Evolutionary conservation across 177 flowering plant species (phyloP).

Genomic region (Vitis hybrid): DNA sequence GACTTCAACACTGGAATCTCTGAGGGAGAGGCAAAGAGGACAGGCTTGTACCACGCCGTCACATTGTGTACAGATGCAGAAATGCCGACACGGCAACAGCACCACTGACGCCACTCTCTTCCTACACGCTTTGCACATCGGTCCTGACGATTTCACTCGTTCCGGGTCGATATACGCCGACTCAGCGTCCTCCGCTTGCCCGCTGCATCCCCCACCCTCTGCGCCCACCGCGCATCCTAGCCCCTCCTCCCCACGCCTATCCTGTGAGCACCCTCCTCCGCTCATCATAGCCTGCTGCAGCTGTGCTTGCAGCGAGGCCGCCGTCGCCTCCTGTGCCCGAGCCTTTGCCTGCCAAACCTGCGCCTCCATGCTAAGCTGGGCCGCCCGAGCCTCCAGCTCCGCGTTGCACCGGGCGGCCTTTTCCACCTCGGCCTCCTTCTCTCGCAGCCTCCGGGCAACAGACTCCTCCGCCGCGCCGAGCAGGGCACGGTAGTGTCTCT

Average conservation of each 20-base stretch:
- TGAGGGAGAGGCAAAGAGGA: constrained; percentile 52
- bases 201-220: constrained; percentile 18
- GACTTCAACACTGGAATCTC: constrained; percentile 64
- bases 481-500: constrained; percentile 67
- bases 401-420: constrained; percentile 57
- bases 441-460: constrained; percentile 44
- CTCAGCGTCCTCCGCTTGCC: constrained; percentile 70
- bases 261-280: constrained; percentile 28
- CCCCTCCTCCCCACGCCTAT: constrained; percentile 23
- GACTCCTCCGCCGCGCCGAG: constrained; percentile 65
- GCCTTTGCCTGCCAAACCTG: constrained; percentile 86
- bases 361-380: constrained; percentile 63
- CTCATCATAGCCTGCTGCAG: constrained; percentile 56
- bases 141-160: constrained; percentile 32
- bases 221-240: constrained; percentile 23
- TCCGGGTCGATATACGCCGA: constrained; percentile 73
- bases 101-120: constrained; percentile 58
- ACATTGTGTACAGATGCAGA: constrained; percentile 63
- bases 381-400: constrained; percentile 71
- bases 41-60: constrained; percentile 54
- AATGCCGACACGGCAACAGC: constrained; percentile 77
- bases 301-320: constrained; percentile 69
- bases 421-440: constrained; percentile 64
- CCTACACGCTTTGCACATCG: constrained; percentile 55
- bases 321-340: constrained; percentile 64